phyloP scores from a whole-genome alignment of 805 yeast species.

The Cyberlindnera veronae region DNA sequence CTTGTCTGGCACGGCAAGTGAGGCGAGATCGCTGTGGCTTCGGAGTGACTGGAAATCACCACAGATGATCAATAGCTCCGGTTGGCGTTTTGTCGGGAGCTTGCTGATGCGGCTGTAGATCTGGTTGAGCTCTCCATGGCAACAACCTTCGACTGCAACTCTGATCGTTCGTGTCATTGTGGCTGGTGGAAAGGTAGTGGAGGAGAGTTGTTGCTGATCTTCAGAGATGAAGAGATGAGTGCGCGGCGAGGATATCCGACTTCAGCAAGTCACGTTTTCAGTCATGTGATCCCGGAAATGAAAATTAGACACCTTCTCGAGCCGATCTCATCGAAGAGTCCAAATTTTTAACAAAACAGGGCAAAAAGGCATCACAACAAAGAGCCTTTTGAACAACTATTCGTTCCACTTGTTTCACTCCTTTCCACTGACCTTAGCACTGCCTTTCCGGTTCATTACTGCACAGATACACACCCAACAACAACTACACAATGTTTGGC shows the following conservation, averaged over 20 bases:
- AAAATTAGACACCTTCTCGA: too few relatives aligned
- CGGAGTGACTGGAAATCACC: slow-evolving; percentile 92
- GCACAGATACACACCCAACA: too few relatives aligned
- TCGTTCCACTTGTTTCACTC: too few relatives aligned
- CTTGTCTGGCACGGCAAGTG: slow-evolving; percentile 77
- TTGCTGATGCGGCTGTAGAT: slow-evolving; percentile 44
- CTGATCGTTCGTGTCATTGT: slow-evolving; percentile 15
- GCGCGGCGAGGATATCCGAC: background rate
- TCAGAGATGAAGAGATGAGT: too few relatives aligned
- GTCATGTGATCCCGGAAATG: too few relatives aligned
- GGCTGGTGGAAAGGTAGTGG: background rate
- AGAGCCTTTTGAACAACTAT: too few relatives aligned
- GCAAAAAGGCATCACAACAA: too few relatives aligned
- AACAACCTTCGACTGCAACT: slow-evolving; percentile 84
- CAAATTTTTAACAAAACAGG: too few relatives aligned
- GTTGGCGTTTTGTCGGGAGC: slow-evolving; percentile 25
- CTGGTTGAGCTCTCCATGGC: slow-evolving; percentile 72
- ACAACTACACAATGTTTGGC: slow-evolving; percentile 61
- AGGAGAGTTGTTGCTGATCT: background rate
- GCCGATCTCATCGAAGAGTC: too few relatives aligned
- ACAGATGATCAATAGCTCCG: slow-evolving; percentile 69
- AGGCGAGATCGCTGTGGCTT: slow-evolving; percentile 54
- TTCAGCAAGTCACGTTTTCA: background rate
- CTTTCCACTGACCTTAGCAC: too few relatives aligned
- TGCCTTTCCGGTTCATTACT: too few relatives aligned